Evolutionary conservation across 2,329 filamentous ascomycete genomes (phyloP).

Genomic region (Monosporascus sp.): DNA sequence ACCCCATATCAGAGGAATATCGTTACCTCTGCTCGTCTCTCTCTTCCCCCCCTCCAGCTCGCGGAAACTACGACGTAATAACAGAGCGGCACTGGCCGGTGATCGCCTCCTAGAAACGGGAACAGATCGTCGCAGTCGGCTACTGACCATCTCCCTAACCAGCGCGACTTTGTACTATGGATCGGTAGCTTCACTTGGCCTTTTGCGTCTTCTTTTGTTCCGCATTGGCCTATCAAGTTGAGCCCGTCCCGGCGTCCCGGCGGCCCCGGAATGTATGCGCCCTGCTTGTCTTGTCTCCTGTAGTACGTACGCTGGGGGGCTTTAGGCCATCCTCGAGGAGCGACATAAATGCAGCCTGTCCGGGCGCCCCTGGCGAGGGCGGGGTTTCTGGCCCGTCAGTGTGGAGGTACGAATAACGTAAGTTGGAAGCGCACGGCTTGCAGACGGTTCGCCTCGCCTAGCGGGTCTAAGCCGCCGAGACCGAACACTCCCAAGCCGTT

Average conservation of each 20-base stretch:
- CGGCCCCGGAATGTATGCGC: not conserved
- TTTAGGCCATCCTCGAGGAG: not conserved
- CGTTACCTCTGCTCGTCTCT: constrained; percentile 5
- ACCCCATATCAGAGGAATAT: constrained; percentile 11
- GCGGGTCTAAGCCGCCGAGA: not conserved
- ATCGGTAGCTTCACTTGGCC: constrained; percentile 9
- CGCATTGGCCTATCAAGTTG: not conserved
- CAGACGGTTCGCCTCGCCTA: not conserved
- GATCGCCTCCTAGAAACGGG: no score
- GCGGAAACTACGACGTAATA: no score
- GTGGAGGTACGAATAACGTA: not conserved
- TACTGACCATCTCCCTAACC: constrained; percentile 1
- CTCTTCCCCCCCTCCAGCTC: constrained; percentile 3
- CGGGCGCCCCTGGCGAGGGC: not conserved
- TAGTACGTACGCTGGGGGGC: no score
- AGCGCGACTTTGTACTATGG: constrained; percentile 6
- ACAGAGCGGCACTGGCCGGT: no score
- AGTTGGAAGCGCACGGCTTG: not conserved
- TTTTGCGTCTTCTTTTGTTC: constrained; percentile 1
- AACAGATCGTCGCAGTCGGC: constrained; percentile 2
- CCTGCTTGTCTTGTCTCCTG: not conserved
- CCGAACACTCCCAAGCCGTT: not conserved
- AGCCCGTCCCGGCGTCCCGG: not conserved
- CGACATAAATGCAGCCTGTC: not conserved
- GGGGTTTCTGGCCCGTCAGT: not conserved